These are phyloP conservation scores for Lipomyces kockii DNA, from an alignment of 805 yeast species.

Conservation along the genomic window DNA sequence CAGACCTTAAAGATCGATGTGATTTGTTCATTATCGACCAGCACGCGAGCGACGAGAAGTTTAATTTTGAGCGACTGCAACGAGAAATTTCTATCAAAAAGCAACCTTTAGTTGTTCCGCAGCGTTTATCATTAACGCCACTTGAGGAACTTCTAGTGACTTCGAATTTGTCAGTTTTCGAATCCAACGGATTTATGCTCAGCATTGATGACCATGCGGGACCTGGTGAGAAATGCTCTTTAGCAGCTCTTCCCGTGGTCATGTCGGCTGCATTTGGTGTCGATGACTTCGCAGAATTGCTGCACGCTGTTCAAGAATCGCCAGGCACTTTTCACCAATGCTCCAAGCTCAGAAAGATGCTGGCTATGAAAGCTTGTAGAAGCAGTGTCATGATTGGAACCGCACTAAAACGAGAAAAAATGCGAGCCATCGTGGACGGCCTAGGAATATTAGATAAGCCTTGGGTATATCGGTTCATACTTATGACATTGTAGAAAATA, in stretches of 20 bases:
- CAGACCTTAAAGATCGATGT: conserved; percentile 37
- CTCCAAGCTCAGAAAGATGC: conserved; percentile 77
- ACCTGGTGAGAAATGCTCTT: conserved; percentile 61
- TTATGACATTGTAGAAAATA: background rate
- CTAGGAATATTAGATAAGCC: conserved; percentile 81
- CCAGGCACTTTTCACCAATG: conserved; percentile 61
- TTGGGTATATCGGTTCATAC: conserved; percentile 65
- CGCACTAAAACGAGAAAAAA: conserved; percentile 59
- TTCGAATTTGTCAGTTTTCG: conserved; percentile 62
- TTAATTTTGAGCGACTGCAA: conserved; percentile 77
- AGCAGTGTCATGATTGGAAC: conserved; percentile 93
- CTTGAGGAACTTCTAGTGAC: conserved; percentile 76
- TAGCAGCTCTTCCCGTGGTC: conserved; percentile 73
- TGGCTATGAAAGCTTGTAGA: conserved; percentile 95
- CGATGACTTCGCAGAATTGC: conserved; percentile 73
- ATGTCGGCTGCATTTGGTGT: conserved; percentile 67
- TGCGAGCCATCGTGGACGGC: conserved; percentile 71
- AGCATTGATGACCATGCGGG: conserved; percentile 53
- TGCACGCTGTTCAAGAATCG: conserved; percentile 65
- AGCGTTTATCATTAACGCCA: conserved; percentile 64
- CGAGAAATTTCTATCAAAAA: conserved; percentile 59
- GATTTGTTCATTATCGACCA: conserved; percentile 91
- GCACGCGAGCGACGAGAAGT: conserved; percentile 97
- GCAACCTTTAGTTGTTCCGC: conserved; percentile 71
- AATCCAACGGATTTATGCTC: conserved; percentile 77